Evolutionary conservation across 768 basidiomycete genomes (phyloP).

Genomic region (Lentinula sp.): DNA sequence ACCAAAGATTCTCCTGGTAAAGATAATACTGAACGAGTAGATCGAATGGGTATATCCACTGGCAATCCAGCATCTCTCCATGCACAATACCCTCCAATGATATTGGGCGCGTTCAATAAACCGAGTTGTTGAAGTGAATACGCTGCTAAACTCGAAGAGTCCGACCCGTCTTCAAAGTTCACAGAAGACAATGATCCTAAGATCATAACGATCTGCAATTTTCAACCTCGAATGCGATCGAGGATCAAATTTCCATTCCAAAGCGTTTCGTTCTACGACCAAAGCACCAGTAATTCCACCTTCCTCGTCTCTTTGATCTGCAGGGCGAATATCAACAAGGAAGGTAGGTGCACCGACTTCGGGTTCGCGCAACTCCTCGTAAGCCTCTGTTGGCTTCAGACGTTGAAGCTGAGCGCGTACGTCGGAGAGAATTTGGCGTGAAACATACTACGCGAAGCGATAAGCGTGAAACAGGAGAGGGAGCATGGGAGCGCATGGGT

Average conservation of each 20-base stretch:
- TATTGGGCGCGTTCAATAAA: slow-evolving; percentile 68
- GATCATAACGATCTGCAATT: slow-evolving; percentile 71
- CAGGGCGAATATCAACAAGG: slow-evolving; percentile 73
- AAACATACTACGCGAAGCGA: not conserved
- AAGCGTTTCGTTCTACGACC: slow-evolving; percentile 66
- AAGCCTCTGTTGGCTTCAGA: slow-evolving; percentile 53
- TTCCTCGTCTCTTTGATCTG: slow-evolving; percentile 45
- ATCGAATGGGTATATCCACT: slow-evolving; percentile 26
- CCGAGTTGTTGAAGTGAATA: slow-evolving; percentile 64
- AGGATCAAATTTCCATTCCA: slow-evolving; percentile 82
- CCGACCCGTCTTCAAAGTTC: slow-evolving; percentile 73
- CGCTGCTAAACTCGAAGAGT: slow-evolving; percentile 69
- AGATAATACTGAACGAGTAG: not conserved
- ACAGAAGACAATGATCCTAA: slow-evolving; percentile 69
- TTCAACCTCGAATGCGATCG: slow-evolving; percentile 49
- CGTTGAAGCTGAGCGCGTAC: slow-evolving; percentile 63
- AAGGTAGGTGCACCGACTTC: slow-evolving; percentile 56
- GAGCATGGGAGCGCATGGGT: not conserved
- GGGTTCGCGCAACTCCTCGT: slow-evolving; percentile 49
- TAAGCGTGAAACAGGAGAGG: not conserved
- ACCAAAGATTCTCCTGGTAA: not conserved
- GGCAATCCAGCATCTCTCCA: slow-evolving; percentile 69
- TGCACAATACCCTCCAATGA: slow-evolving; percentile 66
- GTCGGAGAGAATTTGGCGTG: slow-evolving; percentile 33
- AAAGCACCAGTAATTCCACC: slow-evolving; percentile 67